A percentile compares a stretch with the other conserved stretches of the same genome.
Conservation (phyloP, 2,329 filamentous ascomycete genomes). For the Sordariomycetes sp. region DNA sequence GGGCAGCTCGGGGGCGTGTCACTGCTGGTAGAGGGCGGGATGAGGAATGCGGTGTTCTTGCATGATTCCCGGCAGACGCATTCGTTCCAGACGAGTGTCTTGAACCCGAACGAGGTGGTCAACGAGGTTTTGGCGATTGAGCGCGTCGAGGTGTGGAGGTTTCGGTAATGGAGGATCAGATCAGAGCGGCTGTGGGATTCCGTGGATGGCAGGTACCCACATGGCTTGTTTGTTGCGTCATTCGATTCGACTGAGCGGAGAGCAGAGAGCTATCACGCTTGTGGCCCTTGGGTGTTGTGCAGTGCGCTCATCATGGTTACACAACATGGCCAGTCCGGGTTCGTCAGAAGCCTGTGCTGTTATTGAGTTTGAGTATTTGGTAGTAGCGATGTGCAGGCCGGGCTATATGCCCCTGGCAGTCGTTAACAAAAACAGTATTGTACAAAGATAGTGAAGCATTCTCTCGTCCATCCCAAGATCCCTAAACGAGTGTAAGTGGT, state of each 20-base stretch:
- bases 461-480: background rate
- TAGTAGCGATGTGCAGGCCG: background rate
- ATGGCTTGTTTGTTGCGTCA: background rate
- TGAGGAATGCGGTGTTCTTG: slow-evolving; percentile 47
- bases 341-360: background rate
- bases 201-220: background rate
- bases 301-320: background rate
- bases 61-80: background rate
- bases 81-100: background rate
- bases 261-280: background rate
- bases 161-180: background rate
- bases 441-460: background rate
- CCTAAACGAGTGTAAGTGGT: background rate
- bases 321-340: background rate
- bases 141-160: background rate
- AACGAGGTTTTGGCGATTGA: background rate
- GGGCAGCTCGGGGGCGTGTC: slow-evolving; percentile 28
- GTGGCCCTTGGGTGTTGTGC: background rate
- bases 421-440: background rate
- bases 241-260: background rate
- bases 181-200: background rate
- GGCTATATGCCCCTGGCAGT: background rate
- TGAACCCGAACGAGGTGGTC: background rate
- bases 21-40: slow-evolving; percentile 40
- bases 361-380: background rate